These are phyloP conservation scores for Trametes cingulata DNA, from an alignment of 768 basidiomycete species.

Conservation along the genomic window DNA sequence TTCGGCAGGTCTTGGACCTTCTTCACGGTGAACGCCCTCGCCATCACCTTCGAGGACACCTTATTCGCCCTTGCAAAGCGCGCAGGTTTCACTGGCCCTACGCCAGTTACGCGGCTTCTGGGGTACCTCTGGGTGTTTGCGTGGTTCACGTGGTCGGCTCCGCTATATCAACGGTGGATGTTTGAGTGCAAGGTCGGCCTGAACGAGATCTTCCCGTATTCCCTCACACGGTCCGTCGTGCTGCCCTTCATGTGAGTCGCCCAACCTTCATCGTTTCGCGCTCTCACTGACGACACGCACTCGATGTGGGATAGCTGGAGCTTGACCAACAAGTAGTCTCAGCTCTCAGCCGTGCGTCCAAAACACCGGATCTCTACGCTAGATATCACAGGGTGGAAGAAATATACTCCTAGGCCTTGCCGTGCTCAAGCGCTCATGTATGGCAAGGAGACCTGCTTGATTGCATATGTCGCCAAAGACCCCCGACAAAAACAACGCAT, in stretches of 20 bases:
- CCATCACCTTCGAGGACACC: conserved; percentile 23
- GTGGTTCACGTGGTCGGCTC: conserved; percentile 11
- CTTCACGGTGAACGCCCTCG: conserved; percentile 20
- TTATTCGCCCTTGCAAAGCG: conserved; percentile 5
- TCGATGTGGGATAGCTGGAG: neutral
- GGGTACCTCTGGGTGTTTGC: conserved; percentile 22
- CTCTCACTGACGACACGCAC: too few species aligned
- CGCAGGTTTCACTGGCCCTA: neutral
- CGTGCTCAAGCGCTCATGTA: too few species aligned
- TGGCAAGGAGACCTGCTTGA: too few species aligned
- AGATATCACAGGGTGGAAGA: too few species aligned
- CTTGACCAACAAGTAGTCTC: neutral
- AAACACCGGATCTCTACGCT: too few species aligned
- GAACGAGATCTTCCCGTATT: neutral
- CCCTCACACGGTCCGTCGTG: neutral
- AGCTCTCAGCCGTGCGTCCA: too few species aligned
- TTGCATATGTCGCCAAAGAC: neutral
- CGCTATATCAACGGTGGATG: conserved; percentile 2
- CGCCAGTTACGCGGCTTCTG: neutral
- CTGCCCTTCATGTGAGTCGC: neutral
- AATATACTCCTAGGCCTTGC: too few species aligned
- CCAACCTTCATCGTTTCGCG: too few species aligned
- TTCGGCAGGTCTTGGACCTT: conserved; percentile 20
- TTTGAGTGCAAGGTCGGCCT: neutral
- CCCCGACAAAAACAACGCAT: neutral